Conservation (phyloP, 805 yeast species). For the Brettanomyces anomalus region DNA sequence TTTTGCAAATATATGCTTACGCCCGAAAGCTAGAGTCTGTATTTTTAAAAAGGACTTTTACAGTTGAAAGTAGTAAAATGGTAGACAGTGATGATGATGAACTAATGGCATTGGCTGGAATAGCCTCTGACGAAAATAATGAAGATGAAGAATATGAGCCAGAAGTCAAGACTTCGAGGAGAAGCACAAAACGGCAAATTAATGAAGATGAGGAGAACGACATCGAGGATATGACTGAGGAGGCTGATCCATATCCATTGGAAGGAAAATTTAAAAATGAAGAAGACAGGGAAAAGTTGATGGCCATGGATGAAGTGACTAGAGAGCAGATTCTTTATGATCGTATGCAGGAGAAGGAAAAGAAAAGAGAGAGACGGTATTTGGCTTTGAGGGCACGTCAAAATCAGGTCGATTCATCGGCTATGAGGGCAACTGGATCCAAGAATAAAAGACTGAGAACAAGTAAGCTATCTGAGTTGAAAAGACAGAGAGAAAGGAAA, state of each 20-base stretch:
- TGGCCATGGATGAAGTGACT: conserved; percentile 82
- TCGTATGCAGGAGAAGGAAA: conserved; percentile 86
- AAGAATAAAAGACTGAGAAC: conserved; percentile 22
- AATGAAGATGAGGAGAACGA: conserved; percentile 22
- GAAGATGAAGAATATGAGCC: conserved; percentile 28
- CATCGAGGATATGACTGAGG: conserved; percentile 31
- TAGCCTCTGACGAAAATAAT: conserved; percentile 34
- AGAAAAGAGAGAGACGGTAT: conserved; percentile 73
- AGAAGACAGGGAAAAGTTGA: conserved; percentile 53
- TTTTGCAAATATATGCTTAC: too few species aligned
- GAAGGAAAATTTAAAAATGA: conserved; percentile 88
- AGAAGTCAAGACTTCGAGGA: conserved; percentile 15
- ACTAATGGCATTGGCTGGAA: conserved; percentile 90
- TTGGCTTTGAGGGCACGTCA: conserved; percentile 75
- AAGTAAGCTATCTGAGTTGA: conserved; percentile 27
- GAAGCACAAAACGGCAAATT: conserved; percentile 16
- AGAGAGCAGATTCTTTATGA: conserved; percentile 89
- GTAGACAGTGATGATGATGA: conserved; percentile 84
- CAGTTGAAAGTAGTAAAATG: conserved; percentile 30
- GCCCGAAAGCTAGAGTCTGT: too few species aligned
- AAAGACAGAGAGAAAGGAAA: conserved; percentile 28
- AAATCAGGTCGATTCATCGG: conserved; percentile 32
- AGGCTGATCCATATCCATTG: conserved; percentile 76
- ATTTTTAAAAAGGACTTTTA: too few species aligned
- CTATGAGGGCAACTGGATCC: conserved; percentile 19